Evolutionary conservation across 2,329 filamentous ascomycete species (phyloP), one percentile per base, ranked within the genome.

Genomic region (Ophiostoma ips): DNA sequence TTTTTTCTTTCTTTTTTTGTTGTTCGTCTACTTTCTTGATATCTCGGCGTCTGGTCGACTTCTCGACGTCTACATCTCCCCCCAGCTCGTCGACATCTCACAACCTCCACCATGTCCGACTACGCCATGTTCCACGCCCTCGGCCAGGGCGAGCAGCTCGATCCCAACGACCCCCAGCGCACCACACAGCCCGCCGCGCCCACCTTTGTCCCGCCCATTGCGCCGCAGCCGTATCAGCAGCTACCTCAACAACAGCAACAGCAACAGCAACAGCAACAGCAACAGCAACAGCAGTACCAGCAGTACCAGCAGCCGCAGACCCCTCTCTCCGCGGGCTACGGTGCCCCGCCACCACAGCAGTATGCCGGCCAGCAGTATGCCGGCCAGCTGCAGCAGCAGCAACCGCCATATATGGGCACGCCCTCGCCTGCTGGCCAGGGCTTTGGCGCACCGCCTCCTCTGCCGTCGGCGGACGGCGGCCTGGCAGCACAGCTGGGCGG

Each of bases 401-500:
- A 67, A 52, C 69, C 68, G 46, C 68, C 48, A 10, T 68, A 57
- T 49, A 51, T 60, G 52, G 61, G 63, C 49, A 54, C 56, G 41
- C 60, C 63, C 35, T 53, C 55, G 12, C 53, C 48, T 15, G 40
- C 24, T 9, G 24, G 13, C 15, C 13, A 43, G 2, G 52, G 50
- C n/a, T 61, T 62, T 49, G 61, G 59, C 16, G 40, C 40, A 3
- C 40, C 40, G 7, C 40, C 40, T 30, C 58, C 58, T 21, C 40
- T 43, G 40, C 16, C 30, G 19, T 50, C 63, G 50, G 67, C 66
- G 51, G 73, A 78, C 58, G 67, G 62, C 50, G 71, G 70, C 15
- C 63, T 87, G 53, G 74, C 80, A 44, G 75, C 79, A 50, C 87
- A 94, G 65, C 84, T 94, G 82, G 81, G 82, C 38, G 80, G 79